phyloP scores from a whole-genome alignment of 495 filamentous ascomycete species.

The Penicillium lagena region DNA sequence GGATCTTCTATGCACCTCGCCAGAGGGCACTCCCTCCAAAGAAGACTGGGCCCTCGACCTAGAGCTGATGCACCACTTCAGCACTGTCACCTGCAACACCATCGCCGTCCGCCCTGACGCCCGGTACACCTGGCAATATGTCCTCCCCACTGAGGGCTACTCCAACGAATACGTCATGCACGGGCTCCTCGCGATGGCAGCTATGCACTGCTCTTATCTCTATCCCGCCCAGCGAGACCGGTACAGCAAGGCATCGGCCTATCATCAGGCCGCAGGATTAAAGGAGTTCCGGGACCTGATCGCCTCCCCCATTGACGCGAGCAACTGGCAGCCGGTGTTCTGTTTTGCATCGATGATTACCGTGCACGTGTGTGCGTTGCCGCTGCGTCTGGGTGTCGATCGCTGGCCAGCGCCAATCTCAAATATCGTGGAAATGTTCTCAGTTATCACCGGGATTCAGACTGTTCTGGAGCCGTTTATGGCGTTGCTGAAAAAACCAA shows the following conservation, averaged over 20 bases:
- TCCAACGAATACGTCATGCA: slow-evolving; percentile 33
- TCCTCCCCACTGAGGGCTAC: slow-evolving; percentile 29
- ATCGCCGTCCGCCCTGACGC: slow-evolving; percentile 15
- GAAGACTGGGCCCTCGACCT: slow-evolving; percentile 21
- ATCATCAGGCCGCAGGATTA: slow-evolving; percentile 14
- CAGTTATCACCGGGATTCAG: slow-evolving; percentile 12
- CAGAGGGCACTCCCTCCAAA: background rate
- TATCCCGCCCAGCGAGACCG: slow-evolving; percentile 5
- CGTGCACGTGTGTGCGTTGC: slow-evolving; percentile 26
- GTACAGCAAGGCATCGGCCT: slow-evolving; percentile 24
- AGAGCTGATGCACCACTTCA: slow-evolving; percentile 30
- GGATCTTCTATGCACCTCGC: slow-evolving; percentile 8
- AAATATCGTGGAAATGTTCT: slow-evolving; percentile 13
- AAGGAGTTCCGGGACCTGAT: slow-evolving; percentile 18
- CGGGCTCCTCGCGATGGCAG: slow-evolving; percentile 32
- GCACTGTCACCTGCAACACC: slow-evolving; percentile 18
- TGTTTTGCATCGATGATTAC: slow-evolving; percentile 33
- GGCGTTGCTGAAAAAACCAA: slow-evolving; percentile 8
- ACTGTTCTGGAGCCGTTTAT: slow-evolving; percentile 16
- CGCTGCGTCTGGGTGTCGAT: slow-evolving; percentile 13
- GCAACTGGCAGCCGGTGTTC: slow-evolving; percentile 33
- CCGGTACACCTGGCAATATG: slow-evolving; percentile 24
- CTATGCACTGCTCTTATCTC: slow-evolving; percentile 27
- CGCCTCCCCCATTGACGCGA: slow-evolving; percentile 17
- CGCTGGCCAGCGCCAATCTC: slow-evolving; percentile 14